phyloP scores from a whole-genome alignment of 352 stramenopile genomes.

The Phytophthora tubulina region DNA sequence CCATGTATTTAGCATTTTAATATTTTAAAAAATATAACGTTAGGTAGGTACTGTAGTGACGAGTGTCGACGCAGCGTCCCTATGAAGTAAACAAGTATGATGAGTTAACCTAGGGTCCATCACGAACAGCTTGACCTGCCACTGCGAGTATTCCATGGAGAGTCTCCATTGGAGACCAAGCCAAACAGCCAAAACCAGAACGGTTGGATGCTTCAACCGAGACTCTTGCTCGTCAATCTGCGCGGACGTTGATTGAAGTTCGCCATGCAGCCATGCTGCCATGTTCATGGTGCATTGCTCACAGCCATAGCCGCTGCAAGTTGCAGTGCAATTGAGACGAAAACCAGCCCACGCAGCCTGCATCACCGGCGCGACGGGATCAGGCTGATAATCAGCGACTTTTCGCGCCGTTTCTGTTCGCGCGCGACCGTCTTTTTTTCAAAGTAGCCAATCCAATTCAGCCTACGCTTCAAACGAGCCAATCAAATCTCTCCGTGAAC shows the following conservation, averaged over 20 bases:
- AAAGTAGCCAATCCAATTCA: not conserved
- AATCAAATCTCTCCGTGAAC: slow-evolving; percentile 12
- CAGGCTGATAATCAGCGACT: slow-evolving; percentile 4
- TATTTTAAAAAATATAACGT: too few relatives aligned
- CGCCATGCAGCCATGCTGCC: not conserved
- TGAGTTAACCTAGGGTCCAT: not conserved
- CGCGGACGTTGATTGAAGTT: not conserved
- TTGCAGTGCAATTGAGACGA: too few relatives aligned
- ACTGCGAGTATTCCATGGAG: too few relatives aligned
- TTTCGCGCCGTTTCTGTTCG: slow-evolving; percentile 13
- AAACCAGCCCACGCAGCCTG: slow-evolving; percentile 16
- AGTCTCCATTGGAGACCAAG: too few relatives aligned
- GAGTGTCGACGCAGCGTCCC: slow-evolving; percentile 18
- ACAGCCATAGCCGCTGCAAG: not conserved
- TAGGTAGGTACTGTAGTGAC: not conserved
- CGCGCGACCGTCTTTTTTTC: not conserved
- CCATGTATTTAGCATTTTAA: too few relatives aligned
- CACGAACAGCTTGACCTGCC: too few relatives aligned
- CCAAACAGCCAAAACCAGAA: too few relatives aligned
- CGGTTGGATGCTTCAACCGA: too few relatives aligned
- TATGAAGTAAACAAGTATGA: not conserved
- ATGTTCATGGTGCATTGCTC: not conserved
- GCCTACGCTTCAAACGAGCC: slow-evolving; percentile 8
- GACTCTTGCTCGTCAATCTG: not conserved
- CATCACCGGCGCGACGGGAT: slow-evolving; percentile 9